phyloP scores from a whole-genome alignment of 495 filamentous ascomycete genomes.

The Penicillium samsonianum region DNA sequence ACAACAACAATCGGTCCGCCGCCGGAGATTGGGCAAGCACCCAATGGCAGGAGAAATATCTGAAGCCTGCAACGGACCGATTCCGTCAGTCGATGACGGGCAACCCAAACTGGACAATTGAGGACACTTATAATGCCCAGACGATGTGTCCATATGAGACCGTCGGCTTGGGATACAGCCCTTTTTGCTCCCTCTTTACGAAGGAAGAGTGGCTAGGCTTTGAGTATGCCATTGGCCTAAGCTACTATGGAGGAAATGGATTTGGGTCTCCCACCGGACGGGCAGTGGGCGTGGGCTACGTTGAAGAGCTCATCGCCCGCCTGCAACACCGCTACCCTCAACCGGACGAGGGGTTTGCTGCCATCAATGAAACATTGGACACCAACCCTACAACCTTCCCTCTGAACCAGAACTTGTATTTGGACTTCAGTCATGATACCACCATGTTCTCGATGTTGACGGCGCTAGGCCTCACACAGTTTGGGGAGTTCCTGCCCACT shows the following conservation, averaged over 20 bases:
- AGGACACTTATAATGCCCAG: slow-evolving; percentile 57
- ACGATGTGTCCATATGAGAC: slow-evolving; percentile 59
- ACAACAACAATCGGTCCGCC: slow-evolving; percentile 16
- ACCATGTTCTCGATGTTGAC: slow-evolving; percentile 42
- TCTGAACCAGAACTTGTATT: slow-evolving; percentile 47
- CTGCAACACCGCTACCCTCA: slow-evolving; percentile 54
- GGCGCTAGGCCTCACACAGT: slow-evolving; percentile 56
- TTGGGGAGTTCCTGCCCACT: slow-evolving; percentile 44
- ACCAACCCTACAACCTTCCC: slow-evolving; percentile 50
- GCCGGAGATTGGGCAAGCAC: slow-evolving; percentile 13
- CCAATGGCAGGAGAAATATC: slow-evolving; percentile 45
- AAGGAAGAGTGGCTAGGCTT: slow-evolving; percentile 54
- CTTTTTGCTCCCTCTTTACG: slow-evolving; percentile 52
- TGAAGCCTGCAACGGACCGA: slow-evolving; percentile 49
- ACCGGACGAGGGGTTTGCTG: slow-evolving; percentile 39
- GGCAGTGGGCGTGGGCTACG: slow-evolving; percentile 59
- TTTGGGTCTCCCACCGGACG: slow-evolving; percentile 58
- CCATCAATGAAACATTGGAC: slow-evolving; percentile 56
- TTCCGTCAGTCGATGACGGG: slow-evolving; percentile 44
- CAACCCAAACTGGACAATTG: slow-evolving; percentile 50
- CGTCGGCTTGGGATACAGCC: slow-evolving; percentile 59
- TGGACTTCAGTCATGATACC: slow-evolving; percentile 39
- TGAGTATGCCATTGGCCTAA: slow-evolving; percentile 54
- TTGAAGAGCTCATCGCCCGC: slow-evolving; percentile 61
- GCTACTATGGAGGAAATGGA: slow-evolving; percentile 54